phyloP scores from a whole-genome alignment of 345 rosid species.

The Turritis glabra region DNA sequence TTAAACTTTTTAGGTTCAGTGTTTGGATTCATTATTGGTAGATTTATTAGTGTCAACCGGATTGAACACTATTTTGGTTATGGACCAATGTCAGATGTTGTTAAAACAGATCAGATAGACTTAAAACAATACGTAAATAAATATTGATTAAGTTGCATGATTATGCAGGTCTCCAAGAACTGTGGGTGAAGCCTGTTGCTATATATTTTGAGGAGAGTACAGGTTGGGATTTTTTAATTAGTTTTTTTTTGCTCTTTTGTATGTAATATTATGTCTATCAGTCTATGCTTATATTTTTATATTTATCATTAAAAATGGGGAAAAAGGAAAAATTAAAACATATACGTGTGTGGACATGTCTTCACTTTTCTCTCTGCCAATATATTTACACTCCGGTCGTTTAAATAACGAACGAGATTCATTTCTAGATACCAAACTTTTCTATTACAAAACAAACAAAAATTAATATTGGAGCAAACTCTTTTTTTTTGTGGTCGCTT shows the following conservation, averaged over 20 bases:
- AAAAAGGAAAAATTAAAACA: background rate
- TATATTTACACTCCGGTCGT: background rate
- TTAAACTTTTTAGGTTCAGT: background rate
- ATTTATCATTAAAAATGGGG: background rate
- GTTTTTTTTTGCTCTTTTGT: constrained; percentile 20
- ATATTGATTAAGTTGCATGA: background rate
- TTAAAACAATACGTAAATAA: background rate
- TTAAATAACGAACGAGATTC: background rate
- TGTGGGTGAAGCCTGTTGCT: constrained; percentile 36
- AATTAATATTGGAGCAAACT: too few species aligned
- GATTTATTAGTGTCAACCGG: background rate
- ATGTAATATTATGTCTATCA: constrained; percentile 31
- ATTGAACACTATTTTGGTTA: background rate
- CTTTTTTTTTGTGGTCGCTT: too few species aligned
- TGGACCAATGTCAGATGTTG: background rate
- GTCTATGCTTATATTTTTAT: constrained; percentile 17
- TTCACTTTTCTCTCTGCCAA: background rate
- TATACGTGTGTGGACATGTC: background rate
- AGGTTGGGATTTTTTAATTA: constrained; percentile 29
- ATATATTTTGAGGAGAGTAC: constrained; percentile 22
- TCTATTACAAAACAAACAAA: too few species aligned
- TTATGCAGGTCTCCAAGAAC: constrained; percentile 19
- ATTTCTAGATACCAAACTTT: too few species aligned
- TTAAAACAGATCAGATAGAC: background rate
- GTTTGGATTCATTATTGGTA: background rate